Conservation (phyloP, 208 protist species). For the Leishmania lainsoni region DNA sequence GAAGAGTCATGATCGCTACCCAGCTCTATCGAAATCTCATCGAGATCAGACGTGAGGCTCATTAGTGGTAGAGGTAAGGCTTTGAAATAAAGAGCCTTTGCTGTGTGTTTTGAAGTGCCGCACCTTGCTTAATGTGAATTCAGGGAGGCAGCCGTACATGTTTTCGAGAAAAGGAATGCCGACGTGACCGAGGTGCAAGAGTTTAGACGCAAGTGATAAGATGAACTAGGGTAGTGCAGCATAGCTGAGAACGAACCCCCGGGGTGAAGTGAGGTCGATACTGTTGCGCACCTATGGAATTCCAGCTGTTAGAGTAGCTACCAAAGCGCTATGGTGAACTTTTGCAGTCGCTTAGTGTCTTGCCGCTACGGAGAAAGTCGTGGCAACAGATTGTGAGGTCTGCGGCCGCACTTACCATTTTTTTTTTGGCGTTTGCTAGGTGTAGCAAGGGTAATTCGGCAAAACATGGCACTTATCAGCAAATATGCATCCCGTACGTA, state of each 20-base stretch:
- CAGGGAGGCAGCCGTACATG: not conserved
- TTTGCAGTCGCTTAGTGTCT: not conserved
- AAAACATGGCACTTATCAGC: not conserved
- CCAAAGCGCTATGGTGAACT: not conserved
- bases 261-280: not conserved
- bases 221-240: not conserved
- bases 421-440: not conserved
- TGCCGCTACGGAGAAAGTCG: slow-evolving; percentile 4
- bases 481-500: not conserved
- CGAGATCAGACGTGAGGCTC: slow-evolving; percentile 17
- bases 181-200: not conserved
- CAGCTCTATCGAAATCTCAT: slow-evolving; percentile 33
- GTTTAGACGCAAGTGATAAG: not conserved
- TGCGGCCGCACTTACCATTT: not conserved
- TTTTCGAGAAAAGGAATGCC: not conserved
- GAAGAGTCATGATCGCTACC: slow-evolving; percentile 21
- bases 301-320: not conserved
- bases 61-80: slow-evolving; percentile 15
- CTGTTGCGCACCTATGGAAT: not conserved
- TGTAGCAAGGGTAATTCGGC: too few species aligned
- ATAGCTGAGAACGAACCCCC: not conserved
- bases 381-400: not conserved
- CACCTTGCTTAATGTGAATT: not conserved
- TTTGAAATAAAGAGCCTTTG: not conserved
- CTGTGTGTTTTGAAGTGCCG: not conserved